phyloP scores from a whole-genome alignment of 2,329 filamentous ascomycete genomes.

The Cladosporium sp. region DNA sequence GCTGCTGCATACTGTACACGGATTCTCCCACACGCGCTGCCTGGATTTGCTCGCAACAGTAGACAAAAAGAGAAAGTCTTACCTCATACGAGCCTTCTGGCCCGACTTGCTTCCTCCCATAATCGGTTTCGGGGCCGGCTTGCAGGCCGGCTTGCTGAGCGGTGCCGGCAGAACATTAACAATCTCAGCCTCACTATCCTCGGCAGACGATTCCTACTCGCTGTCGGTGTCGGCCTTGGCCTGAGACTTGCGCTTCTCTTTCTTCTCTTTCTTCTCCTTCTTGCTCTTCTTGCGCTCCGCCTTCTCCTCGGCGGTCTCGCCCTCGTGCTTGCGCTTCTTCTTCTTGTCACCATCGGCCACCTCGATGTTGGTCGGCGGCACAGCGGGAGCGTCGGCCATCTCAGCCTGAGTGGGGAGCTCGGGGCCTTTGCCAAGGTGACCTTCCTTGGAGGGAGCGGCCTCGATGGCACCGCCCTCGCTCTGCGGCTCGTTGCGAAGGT shows the following conservation, averaged over 20 bases:
- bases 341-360: conserved; percentile 33
- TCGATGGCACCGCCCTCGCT: conserved; percentile 28
- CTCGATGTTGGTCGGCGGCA: conserved; percentile 19
- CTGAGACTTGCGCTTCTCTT: conserved; percentile 43
- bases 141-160: neutral
- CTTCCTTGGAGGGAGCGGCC: conserved; percentile 30
- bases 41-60: neutral
- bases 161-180: neutral
- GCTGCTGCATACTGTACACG: conserved; percentile 9
- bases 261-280: conserved; percentile 73
- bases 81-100: neutral
- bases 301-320: conserved; percentile 35
- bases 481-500: conserved; percentile 22
- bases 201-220: conserved; percentile 23
- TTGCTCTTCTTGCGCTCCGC: conserved; percentile 58
- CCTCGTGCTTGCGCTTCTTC: conserved; percentile 44
- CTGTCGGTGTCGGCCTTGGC: conserved; percentile 34
- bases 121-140: neutral
- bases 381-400: conserved; percentile 25
- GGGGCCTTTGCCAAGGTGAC: conserved; percentile 27
- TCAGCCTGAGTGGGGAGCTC: conserved; percentile 38
- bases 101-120: neutral
- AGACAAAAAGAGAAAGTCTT: neutral
- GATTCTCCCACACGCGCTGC: neutral
- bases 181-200: neutral